Conservation (phyloP, 108 stramenopile genomes). For the Skeletonema potamos region DNA sequence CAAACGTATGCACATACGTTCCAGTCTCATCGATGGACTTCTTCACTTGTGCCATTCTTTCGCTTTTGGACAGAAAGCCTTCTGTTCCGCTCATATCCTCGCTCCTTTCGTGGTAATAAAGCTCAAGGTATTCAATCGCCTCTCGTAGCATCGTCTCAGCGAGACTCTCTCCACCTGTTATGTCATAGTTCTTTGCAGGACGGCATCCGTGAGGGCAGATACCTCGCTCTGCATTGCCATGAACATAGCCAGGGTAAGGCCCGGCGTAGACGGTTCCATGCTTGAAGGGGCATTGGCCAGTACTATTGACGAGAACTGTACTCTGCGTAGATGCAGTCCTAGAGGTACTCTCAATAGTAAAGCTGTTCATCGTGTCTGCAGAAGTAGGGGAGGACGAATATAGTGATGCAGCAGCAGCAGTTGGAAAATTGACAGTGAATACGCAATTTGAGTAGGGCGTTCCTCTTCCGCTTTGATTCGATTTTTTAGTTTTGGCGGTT, state of each 20-base stretch:
- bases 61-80: conserved; percentile 8
- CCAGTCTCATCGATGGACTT: conserved; percentile 16
- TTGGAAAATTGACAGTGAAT: too few species aligned
- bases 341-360: too few species aligned
- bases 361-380: too few species aligned
- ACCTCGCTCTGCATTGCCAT: conserved; percentile 27
- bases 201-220: conserved; percentile 20
- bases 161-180: conserved; percentile 5
- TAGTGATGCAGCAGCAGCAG: too few species aligned
- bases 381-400: too few species aligned
- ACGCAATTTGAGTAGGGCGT: too few species aligned
- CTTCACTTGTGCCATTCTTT: neutral
- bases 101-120: conserved; percentile 21
- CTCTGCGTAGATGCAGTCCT: too few species aligned
- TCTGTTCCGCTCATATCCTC: conserved; percentile 18
- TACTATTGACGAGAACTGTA: too few species aligned
- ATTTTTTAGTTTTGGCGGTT: too few species aligned
- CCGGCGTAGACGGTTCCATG: conserved; percentile 21
- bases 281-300: conserved; percentile 19
- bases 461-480: too few species aligned
- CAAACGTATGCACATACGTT: conserved; percentile 43
- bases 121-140: conserved; percentile 20
- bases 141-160: conserved; percentile 13
- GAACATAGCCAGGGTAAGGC: conserved; percentile 24
- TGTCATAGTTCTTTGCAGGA: neutral